Evolutionary conservation across 768 basidiomycete species (phyloP).

Genomic region (Naganishia friedmannii): DNA sequence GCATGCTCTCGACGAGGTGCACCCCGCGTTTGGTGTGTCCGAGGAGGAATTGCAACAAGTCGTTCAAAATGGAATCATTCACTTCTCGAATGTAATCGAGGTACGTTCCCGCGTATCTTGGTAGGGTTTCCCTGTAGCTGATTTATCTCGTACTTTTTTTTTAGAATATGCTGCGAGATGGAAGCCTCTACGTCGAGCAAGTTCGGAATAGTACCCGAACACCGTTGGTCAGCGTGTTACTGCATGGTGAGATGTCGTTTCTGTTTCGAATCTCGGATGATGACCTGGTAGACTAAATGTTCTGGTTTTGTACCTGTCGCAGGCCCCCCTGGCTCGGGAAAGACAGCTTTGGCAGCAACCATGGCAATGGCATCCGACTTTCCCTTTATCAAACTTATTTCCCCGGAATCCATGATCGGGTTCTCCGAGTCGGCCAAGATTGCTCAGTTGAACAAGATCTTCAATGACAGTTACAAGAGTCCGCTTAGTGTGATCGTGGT

Average conservation of each 20-base stretch:
- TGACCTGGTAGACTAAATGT: neutral
- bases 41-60: slow-evolving; percentile 83
- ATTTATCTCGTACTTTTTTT: too few species aligned
- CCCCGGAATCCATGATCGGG: slow-evolving; percentile 95
- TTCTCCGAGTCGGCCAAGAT: slow-evolving; percentile 91
- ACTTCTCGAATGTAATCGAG: slow-evolving; percentile 70
- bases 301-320: neutral
- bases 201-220: slow-evolving; percentile 85
- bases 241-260: slow-evolving; percentile 62
- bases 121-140: too few species aligned
- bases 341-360: slow-evolving; percentile 88
- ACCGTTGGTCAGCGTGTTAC: slow-evolving; percentile 81
- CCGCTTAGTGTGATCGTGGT: slow-evolving; percentile 93
- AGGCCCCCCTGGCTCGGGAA: slow-evolving; percentile 82
- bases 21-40: slow-evolving; percentile 94
- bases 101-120: slow-evolving; percentile 56
- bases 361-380: slow-evolving; percentile 90
- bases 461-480: slow-evolving; percentile 94
- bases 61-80: slow-evolving; percentile 91
- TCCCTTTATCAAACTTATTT: slow-evolving; percentile 96
- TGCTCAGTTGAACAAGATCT: slow-evolving; percentile 82
- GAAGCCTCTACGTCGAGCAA: slow-evolving; percentile 85
- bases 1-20: slow-evolving; percentile 87
- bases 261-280: neutral
- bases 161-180: slow-evolving; percentile 81